Evolutionary conservation across 2,329 filamentous ascomycete species (phyloP), one percentile per base, ranked within the genome.

Genomic region (Fusarium sp.): DNA sequence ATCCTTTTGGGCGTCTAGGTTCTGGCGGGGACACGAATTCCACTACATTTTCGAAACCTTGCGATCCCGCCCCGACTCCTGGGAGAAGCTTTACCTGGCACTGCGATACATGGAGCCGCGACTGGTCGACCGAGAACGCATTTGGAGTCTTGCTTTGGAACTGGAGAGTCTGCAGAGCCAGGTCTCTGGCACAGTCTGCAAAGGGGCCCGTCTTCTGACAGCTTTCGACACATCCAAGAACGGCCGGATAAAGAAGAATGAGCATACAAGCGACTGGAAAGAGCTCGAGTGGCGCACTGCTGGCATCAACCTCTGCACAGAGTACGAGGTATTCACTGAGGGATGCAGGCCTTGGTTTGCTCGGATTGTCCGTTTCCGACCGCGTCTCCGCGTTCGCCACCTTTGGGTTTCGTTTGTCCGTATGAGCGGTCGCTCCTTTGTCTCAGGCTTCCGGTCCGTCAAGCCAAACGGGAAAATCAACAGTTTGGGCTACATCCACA

Each of bases 1-100:
- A 40, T 5, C 63, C 2, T 71, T 73, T 33, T 73, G 70, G 68
- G 65, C 68, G 11, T 66, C 68, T 4, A 37, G 70, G n/a, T 71
- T 71, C n/a, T 27, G 40, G 12, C 59, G 45, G 11, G 68, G 65
- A 12, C 38, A 69, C n/a, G 71, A 73, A 20, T 73, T 63, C 35
- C 64, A 71, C 1, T 15, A 65, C 25, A 33, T 71, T 6, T 71
- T 69, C n/a, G 68, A 73, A 12, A n/a, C 56, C 9, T 33, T 20
- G 9, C 10, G 43, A 10, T 43, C 47, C 14, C 57, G 25, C 4
- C 71, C 71, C 6, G 65, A 25, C 17, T 73, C 68, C 2, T 73
- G 70, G 68, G 25, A 56, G 33, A 22, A 43, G 8, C 40, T 68
- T 9, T 71, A 71, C 14, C 58, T 62, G 7, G 38, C 22, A 11